These are phyloP conservation scores for Quercus robur DNA, from an alignment of 306 rosid genomes.

Conservation along the genomic window DNA sequence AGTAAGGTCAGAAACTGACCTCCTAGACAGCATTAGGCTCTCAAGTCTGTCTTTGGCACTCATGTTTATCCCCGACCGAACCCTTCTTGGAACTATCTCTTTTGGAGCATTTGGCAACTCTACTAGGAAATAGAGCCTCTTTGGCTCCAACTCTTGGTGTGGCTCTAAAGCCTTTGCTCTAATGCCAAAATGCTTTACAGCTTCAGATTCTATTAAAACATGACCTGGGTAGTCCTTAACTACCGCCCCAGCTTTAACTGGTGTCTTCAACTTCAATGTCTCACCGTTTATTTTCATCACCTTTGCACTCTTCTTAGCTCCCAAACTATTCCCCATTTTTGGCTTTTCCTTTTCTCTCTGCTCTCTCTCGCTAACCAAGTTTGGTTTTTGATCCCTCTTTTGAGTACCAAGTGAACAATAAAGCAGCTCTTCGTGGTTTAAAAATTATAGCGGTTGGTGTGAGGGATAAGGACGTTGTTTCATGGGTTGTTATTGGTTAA, in stretches of 20 bases:
- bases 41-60: slow-evolving; percentile 84
- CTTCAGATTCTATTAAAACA: slow-evolving; percentile 71
- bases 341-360: background rate
- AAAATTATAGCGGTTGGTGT: slow-evolving; percentile 26
- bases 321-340: slow-evolving; percentile 76
- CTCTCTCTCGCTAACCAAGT: background rate
- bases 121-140: slow-evolving; percentile 74
- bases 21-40: slow-evolving; percentile 59
- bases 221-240: slow-evolving; percentile 61
- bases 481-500: slow-evolving; percentile 30
- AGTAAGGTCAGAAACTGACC: slow-evolving; percentile 74
- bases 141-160: slow-evolving; percentile 43
- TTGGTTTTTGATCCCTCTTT: background rate
- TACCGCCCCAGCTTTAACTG: slow-evolving; percentile 50
- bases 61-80: slow-evolving; percentile 79
- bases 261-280: slow-evolving; percentile 63
- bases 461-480: slow-evolving; percentile 25
- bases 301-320: slow-evolving; percentile 63
- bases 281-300: slow-evolving; percentile 86
- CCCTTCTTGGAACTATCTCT: slow-evolving; percentile 54
- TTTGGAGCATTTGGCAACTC: slow-evolving; percentile 44
- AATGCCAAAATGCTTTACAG: slow-evolving; percentile 74
- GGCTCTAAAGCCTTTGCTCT: slow-evolving; percentile 68
- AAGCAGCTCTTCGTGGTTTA: background rate
- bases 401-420: background rate